These are phyloP conservation scores for Chlorella sp. DNA, from an alignment of 139 green algal species.

Conservation along the genomic window DNA sequence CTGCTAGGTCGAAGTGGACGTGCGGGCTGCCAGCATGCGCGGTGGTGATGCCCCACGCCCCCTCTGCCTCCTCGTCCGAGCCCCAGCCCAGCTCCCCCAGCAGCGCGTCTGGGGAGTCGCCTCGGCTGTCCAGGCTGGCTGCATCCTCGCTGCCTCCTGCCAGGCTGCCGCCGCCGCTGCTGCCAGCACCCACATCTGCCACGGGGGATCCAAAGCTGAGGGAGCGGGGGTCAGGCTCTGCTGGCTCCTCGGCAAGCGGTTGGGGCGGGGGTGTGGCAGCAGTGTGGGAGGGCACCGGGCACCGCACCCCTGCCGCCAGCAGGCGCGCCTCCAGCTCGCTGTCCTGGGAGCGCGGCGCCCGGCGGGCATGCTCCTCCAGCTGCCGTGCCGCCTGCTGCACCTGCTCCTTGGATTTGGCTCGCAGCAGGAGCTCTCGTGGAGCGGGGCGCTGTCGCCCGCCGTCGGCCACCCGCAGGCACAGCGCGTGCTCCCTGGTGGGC, in stretches of 20 bases:
- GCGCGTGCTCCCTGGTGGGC: conserved; percentile 15
- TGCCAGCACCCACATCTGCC: background rate
- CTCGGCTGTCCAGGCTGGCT: background rate
- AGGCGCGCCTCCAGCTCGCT: no score
- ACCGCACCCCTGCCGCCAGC: no score
- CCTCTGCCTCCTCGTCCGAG: background rate
- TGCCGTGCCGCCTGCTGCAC: background rate
- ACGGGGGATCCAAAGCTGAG: conserved; percentile 13
- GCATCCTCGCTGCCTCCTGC: background rate
- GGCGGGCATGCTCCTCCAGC: background rate
- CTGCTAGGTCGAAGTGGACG: no score
- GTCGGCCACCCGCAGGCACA: conserved; percentile 21
- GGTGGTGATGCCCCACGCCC: no score
- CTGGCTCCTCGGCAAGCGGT: background rate
- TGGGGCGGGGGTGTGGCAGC: no score
- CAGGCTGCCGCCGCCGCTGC: background rate
- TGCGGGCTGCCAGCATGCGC: no score
- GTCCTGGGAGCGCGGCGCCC: no score
- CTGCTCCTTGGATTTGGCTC: background rate
- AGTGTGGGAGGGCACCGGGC: no score
- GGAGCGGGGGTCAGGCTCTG: background rate
- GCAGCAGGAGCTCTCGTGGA: conserved; percentile 30
- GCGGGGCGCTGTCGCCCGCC: background rate
- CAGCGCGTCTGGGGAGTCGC: background rate
- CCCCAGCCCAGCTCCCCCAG: background rate